A percentile compares a stretch with the other conserved stretches of the same genome.
These are phyloP conservation scores for Agrostemma githago DNA, from an alignment of 148 eudicot species.

Conservation along the genomic window DNA sequence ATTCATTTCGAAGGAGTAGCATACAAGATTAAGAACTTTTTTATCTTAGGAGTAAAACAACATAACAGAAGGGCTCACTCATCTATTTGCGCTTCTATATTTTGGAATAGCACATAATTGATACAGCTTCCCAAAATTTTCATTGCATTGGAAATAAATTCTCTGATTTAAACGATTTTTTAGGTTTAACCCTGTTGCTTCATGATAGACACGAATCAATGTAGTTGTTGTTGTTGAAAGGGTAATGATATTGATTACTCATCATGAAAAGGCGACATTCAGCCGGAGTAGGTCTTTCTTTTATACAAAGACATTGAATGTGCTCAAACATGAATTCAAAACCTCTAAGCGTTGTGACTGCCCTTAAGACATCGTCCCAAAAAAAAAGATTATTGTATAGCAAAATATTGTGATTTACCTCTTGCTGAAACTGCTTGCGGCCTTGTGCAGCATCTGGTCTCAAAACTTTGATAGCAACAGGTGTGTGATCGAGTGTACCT, in stretches of 20 bases:
- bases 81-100: too few species aligned
- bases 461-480: conserved; percentile 75
- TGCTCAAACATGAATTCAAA: too few species aligned
- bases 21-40: background rate
- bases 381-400: background rate
- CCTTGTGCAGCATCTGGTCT: conserved; percentile 84
- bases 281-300: background rate
- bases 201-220: background rate
- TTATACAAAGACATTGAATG: too few species aligned
- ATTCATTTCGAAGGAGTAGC: background rate
- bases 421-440: conserved; percentile 67
- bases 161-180: background rate
- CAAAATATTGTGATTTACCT: conserved; percentile 21
- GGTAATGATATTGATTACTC: background rate
- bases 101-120: background rate
- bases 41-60: too few species aligned
- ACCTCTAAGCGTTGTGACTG: too few species aligned
- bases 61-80: too few species aligned
- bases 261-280: background rate
- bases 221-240: background rate
- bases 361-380: too few species aligned
- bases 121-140: background rate
- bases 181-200: background rate
- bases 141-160: background rate
- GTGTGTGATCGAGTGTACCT: conserved; percentile 78